Base-by-base conservation (phyloP, 768 basidiomycete species). In the Pleurotus salmoneostramineus region DNA sequence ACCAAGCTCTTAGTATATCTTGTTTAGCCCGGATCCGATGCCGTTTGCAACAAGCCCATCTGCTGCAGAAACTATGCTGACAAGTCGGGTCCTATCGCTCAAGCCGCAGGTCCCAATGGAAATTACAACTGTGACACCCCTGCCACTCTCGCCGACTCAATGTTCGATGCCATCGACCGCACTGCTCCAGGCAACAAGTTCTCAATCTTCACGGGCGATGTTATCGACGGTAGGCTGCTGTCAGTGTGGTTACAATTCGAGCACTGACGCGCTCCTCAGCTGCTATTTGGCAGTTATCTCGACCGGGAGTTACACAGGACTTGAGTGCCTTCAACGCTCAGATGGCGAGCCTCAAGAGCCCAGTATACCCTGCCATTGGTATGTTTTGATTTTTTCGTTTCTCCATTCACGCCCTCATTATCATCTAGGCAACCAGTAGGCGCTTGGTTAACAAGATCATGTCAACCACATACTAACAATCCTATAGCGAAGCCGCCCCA, bases 161-260 rank as follows among this genome's bases (percentile, higher is more conserved):
- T 84, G 79, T 69, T 85, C 3, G 63, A 68, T 10, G 74, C 76
- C 12, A 73, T 81, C 8, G 33, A 33, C 5, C 27, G 44, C 44
- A 68, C 77, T 37, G 55, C 64, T 5, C 62, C 71, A 42, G 68
- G 71, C 14, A 74, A 73, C 12, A 65, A 67, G 6, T 85, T 84
- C 64, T 76, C 81, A 4, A 77, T 88, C 35, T 87, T 86, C 62
- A 88, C 85, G 2, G 86, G 85, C 5, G 85, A 87, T 64, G 80
- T 85, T 5, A 77, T 85, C 4, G 84, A 85, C 69, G 80, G 83
- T 82, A 50, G 51, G 67, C 57, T 46, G 34, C 48, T 14, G 46
- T 44, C 37, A 14, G 37, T 48, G 31, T 47, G 55, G 6, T 14
- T 14, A 34, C 10, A 10, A 17, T 40, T 27, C 40, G 21, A 32